Evolutionary conservation across 176 grass and related monocot genomes (phyloP).

Genomic region (Elaeis guineensis): DNA sequence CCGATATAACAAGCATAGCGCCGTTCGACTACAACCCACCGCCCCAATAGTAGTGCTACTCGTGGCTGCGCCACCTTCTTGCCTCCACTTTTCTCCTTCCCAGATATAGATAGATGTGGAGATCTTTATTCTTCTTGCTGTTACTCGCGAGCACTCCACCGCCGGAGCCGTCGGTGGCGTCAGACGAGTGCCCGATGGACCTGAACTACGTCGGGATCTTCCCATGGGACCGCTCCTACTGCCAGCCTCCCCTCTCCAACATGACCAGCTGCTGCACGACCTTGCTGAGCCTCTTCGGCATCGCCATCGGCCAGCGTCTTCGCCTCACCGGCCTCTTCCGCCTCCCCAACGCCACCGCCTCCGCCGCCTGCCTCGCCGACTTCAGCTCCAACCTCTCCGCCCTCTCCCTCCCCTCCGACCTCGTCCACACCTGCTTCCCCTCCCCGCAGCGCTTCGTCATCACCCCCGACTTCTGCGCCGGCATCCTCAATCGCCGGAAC

Average conservation of each 20-base stretch:
- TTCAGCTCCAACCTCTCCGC: conserved; percentile 35
- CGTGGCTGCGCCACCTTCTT: too few species aligned
- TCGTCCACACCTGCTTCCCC: conserved; percentile 52
- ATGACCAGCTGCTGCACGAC: conserved; percentile 44
- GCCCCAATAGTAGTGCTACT: too few species aligned
- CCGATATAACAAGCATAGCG: too few species aligned
- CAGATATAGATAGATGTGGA: too few species aligned
- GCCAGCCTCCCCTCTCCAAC: conserved; percentile 37
- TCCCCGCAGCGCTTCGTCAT: conserved; percentile 31
- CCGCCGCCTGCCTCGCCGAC: conserved; percentile 41
- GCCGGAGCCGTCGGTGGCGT: neutral
- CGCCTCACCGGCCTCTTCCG: conserved; percentile 52
- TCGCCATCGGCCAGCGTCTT: conserved; percentile 49
- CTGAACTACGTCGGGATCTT: conserved; percentile 63
- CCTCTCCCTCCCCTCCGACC: conserved; percentile 38
- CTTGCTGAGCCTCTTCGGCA: conserved; percentile 50
- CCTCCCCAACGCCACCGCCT: conserved; percentile 38
- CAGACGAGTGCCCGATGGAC: conserved; percentile 50
- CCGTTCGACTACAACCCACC: too few species aligned
- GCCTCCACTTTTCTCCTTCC: too few species aligned
- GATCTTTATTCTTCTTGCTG: too few species aligned
- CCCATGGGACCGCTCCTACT: conserved; percentile 61
- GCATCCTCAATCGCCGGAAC: conserved; percentile 28
- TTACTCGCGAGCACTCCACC: too few species aligned
- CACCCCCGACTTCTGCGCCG: conserved; percentile 52